Evolutionary conservation across 371 early-diverging fungal species (phyloP), one percentile per base, ranked within the genome.

Genomic region (Saksenaea vasiformis): DNA sequence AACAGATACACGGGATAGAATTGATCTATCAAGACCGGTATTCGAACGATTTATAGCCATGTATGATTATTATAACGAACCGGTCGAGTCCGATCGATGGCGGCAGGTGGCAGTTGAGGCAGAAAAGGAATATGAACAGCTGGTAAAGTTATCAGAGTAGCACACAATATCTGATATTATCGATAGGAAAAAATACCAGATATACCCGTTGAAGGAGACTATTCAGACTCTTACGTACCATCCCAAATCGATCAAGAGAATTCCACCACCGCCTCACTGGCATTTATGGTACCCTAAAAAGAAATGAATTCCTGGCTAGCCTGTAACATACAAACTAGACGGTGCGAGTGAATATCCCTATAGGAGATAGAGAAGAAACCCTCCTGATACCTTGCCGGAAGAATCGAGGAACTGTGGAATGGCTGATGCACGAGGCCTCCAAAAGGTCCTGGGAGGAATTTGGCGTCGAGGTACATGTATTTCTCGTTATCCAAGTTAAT

Each of bases 391-490:
- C 57, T 34, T 47, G 51, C 22, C 15, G 31, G 14, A 47, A 17
- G 7, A 10, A 10, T 10, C 9, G 28, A 37, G 43, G 43, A 28
- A 68, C 65, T 11, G 43, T 68, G 0, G 39, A 60, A 22, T 62
- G 70, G 43, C 28, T 78, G 17, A 72, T 62, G 58, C 38, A 62
- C 9, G 68, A 76, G 51, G 62, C 68, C 5, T 24, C 70, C 1
- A 53, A 28, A 35, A 27, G 61, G 47, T 60, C 65, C 5, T 78
- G 79, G 79, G 44, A 60, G n/a, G 1, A 26, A 2, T 59, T 70
- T 66, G 76, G 76, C 10, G 24, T 65, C 5, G 67, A 70, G 70
- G 76, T 75, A 65, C 11, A 54, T 8, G 3, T 31, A 2, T 26
- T 22, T 34, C 11, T 54, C 28, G 31, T 14, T 38, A 56, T 26